Evolutionary conservation across 768 basidiomycete genomes (phyloP), one percentile per base, ranked within the genome.

Genomic region (Suillus lakei): DNA sequence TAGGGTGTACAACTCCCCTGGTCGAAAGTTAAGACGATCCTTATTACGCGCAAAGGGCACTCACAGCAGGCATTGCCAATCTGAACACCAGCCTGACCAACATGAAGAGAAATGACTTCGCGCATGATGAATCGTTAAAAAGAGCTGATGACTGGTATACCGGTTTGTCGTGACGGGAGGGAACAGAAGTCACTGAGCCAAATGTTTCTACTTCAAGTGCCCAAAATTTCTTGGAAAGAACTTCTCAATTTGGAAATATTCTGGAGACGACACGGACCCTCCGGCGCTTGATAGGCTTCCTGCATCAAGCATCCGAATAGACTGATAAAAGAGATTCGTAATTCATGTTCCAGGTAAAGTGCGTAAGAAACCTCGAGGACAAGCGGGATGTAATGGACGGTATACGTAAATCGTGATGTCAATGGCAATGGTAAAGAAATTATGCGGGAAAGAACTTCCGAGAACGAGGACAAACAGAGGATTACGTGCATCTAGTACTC

Each of bases 1-100:
- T 74, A 98, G 86, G 70, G 96, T 98, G 84, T 99, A 99, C 68
- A 98, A 89, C 80, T 98, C 96, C 96, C 93, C 93, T 95, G 75
- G 73, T 67, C 67, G 38, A 66, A 75, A 2, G 64, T 71, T 21
- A 68, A 68, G 64, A 48, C 50, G 60, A 34, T 62, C 65, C 68
- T 59, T 56, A 50, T 51, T 56, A 48, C 60, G 61, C 58, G 5
- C 55, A 64, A 64, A 54, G 64, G 43, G 18, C 43, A 85, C 92
- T 82, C 76, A 93, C 96, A 97, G 84, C 95, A 99, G 70, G 97
- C 95, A 81, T 98, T 98, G 72, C 92, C 92, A 69, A 93, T 93
- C 79, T 94, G 92, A 65, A 94, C 89, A 84, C 95, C 95, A 78
- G 97, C 97, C 84, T 99, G 97, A 70, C 96, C 96, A 74, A 98